phyloP scores from a whole-genome alignment of 192 early-diverging fungal genomes.

The Dimargaris xerosporica region DNA sequence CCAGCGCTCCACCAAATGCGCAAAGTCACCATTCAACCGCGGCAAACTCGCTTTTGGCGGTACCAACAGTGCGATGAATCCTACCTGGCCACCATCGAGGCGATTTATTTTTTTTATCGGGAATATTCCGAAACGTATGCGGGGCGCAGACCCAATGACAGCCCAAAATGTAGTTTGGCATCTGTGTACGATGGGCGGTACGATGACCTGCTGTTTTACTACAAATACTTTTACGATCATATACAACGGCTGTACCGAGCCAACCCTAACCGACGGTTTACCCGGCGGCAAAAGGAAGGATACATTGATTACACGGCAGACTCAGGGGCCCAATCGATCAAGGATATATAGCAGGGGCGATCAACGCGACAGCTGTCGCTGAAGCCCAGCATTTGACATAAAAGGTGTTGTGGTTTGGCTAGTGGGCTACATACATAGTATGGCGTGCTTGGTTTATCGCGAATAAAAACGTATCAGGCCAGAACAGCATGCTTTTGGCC shows the following conservation, averaged over 20 bases:
- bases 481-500: too few species aligned
- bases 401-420: too few species aligned
- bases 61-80: slow-evolving; percentile 60
- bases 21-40: slow-evolving; percentile 51
- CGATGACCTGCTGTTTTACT: slow-evolving; percentile 84
- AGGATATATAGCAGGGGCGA: too few species aligned
- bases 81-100: slow-evolving; percentile 86
- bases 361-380: too few species aligned
- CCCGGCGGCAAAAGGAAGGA: slow-evolving; percentile 28
- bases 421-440: too few species aligned
- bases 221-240: slow-evolving; percentile 73
- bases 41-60: slow-evolving; percentile 81
- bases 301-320: slow-evolving; percentile 36
- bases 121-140: slow-evolving; percentile 46
- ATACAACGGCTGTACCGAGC: slow-evolving; percentile 67
- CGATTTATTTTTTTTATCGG: slow-evolving; percentile 82
- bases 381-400: too few species aligned
- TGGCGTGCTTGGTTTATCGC: too few species aligned
- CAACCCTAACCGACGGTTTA: slow-evolving; percentile 40
- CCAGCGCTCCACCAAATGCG: slow-evolving; percentile 26
- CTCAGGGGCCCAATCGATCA: too few species aligned
- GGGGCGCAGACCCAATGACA: neutral
- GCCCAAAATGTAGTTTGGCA: too few species aligned
- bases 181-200: slow-evolving; percentile 53
- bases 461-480: too few species aligned